Evolutionary conservation across 306 rosid genomes (phyloP).

Genomic region (Rosa rugosa): DNA sequence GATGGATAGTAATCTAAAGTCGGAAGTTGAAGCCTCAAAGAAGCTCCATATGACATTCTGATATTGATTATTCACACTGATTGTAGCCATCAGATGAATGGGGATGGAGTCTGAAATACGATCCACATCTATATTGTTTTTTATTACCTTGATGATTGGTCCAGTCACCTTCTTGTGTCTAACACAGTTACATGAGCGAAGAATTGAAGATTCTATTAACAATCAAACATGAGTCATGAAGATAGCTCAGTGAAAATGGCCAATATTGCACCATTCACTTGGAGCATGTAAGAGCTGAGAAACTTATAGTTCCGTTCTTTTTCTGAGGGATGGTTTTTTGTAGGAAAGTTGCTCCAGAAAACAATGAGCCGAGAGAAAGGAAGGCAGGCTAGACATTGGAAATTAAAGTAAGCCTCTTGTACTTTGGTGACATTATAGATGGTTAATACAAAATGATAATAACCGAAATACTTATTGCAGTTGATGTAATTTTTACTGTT

Average conservation of each 20-base stretch:
- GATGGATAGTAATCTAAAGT: constrained; percentile 41
- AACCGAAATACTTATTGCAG: neutral
- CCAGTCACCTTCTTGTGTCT: constrained; percentile 12
- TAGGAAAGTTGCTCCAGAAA: neutral
- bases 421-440: neutral
- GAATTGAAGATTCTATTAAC: neutral
- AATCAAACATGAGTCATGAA: neutral
- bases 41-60: constrained; percentile 54
- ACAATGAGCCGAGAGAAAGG: neutral
- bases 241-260: constrained; percentile 1
- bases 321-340: neutral
- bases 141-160: constrained; percentile 36
- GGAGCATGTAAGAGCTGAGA: neutral
- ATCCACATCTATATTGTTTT: constrained; percentile 51
- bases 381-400: neutral
- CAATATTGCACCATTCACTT: neutral
- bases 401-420: neutral
- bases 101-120: constrained; percentile 47
- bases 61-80: constrained; percentile 38
- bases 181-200: neutral
- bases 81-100: constrained; percentile 20
- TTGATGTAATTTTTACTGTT: neutral
- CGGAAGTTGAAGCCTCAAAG: constrained; percentile 47
- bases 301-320: neutral
- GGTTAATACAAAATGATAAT: neutral